A percentile compares a stretch with the other conserved stretches of the same genome.
Evolutionary conservation across 2,329 filamentous ascomycete genomes (phyloP).

Genomic region (Plenodomus lindquistii): DNA sequence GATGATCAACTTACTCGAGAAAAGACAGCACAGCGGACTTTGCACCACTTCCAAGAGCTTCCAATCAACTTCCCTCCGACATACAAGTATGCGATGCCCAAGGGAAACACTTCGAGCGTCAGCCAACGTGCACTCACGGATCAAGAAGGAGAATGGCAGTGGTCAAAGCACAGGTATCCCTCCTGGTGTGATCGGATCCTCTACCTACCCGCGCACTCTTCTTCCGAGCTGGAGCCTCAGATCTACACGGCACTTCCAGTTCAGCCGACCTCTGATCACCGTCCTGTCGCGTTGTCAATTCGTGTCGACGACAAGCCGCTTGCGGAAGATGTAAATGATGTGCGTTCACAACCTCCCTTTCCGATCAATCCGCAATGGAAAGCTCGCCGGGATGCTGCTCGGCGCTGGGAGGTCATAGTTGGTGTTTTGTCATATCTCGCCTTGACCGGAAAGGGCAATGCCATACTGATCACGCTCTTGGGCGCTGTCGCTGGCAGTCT

Average conservation of each 20-base stretch:
- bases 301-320: slow-evolving; percentile 62
- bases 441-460: slow-evolving; percentile 52
- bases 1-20: slow-evolving; percentile 82
- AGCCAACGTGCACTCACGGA: slow-evolving; percentile 18
- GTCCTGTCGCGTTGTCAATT: slow-evolving; percentile 75
- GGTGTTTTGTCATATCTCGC: slow-evolving; percentile 61
- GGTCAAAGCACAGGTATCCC: slow-evolving; percentile 79
- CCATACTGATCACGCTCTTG: slow-evolving; percentile 39
- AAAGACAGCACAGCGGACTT: slow-evolving; percentile 66
- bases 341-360: slow-evolving; percentile 58
- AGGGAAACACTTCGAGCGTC: slow-evolving; percentile 4
- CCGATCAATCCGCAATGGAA: slow-evolving; percentile 62
- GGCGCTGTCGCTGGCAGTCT: slow-evolving; percentile 32
- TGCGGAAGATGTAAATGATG: slow-evolving; percentile 37
- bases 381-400: slow-evolving; percentile 56
- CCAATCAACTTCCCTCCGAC: slow-evolving; percentile 82
- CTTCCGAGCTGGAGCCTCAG: slow-evolving; percentile 56
- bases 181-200: slow-evolving; percentile 93
- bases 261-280: slow-evolving; percentile 83
- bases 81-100: slow-evolving; percentile 74
- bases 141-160: slow-evolving; percentile 61
- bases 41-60: slow-evolving; percentile 79
- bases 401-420: slow-evolving; percentile 62
- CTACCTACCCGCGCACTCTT: slow-evolving; percentile 60
- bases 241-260: slow-evolving; percentile 77